Conservation (phyloP, 495 filamentous ascomycete genomes). For the Aspergillus wentii region DNA sequence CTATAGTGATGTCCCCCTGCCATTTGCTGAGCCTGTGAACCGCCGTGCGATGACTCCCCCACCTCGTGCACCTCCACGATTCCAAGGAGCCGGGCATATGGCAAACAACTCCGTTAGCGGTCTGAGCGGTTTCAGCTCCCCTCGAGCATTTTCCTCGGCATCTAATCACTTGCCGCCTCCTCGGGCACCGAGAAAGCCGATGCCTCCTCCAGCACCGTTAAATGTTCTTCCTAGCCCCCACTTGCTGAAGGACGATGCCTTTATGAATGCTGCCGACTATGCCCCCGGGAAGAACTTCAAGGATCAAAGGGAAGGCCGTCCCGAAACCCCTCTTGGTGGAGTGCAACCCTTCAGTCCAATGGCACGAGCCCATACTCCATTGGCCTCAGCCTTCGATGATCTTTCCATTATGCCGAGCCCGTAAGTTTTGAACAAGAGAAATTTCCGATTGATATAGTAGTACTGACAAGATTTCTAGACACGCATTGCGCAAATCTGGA, state of each 20-base stretch:
- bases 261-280: slow-evolving; percentile 75
- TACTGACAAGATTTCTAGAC: slow-evolving; percentile 46
- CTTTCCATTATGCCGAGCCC: slow-evolving; percentile 81
- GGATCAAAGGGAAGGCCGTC: slow-evolving; percentile 65
- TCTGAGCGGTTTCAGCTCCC: slow-evolving; percentile 36
- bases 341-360: slow-evolving; percentile 65
- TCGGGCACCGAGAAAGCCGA: slow-evolving; percentile 49
- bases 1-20: slow-evolving; percentile 56
- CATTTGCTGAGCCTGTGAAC: slow-evolving; percentile 74
- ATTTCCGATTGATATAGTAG: no score
- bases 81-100: slow-evolving; percentile 51
- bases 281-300: slow-evolving; percentile 70
- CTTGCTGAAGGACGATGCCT: slow-evolving; percentile 78
- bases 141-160: slow-evolving; percentile 63
- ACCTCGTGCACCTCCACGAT: slow-evolving; percentile 70
- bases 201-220: slow-evolving; percentile 72
- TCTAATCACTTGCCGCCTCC: slow-evolving; percentile 53
- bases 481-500: slow-evolving; percentile 81
- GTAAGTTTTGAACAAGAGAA: slow-evolving; percentile 63
- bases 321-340: slow-evolving; percentile 77
- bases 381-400: slow-evolving; percentile 83
- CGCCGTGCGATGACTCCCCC: slow-evolving; percentile 98
- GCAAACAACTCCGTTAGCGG: slow-evolving; percentile 42
- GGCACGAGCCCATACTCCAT: slow-evolving; percentile 66
- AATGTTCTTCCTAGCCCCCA: slow-evolving; percentile 78